Conservation (phyloP, 257 asterid genomes). For the Petunia secreta region DNA sequence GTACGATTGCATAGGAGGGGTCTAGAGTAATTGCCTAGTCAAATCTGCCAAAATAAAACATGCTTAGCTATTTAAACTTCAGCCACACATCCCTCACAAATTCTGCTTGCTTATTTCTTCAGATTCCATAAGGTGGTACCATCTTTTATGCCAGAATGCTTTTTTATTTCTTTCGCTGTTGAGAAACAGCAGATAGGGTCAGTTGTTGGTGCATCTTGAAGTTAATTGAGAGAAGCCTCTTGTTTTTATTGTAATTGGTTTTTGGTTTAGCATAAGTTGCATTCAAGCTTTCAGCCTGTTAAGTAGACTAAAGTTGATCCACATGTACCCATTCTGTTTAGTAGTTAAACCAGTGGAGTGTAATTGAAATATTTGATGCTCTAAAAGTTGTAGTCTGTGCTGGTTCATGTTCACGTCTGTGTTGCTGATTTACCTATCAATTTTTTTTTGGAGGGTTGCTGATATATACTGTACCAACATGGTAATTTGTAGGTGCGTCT, state of each 20-base stretch:
- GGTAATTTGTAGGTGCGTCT: conserved; percentile 69
- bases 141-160: background rate
- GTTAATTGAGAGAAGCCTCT: conserved; percentile 8
- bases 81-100: background rate
- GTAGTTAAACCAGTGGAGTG: background rate
- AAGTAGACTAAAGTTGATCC: conserved; percentile 1
- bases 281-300: conserved; percentile 9
- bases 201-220: background rate
- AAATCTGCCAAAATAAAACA: background rate
- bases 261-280: background rate
- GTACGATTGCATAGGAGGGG: background rate
- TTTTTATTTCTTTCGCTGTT: background rate
- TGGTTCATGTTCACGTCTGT: background rate
- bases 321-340: background rate
- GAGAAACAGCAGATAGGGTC: background rate
- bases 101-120: background rate
- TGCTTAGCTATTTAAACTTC: background rate
- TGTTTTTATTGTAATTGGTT: conserved; percentile 10
- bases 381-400: background rate
- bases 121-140: background rate
- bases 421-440: conserved; percentile 12
- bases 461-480: conserved; percentile 26
- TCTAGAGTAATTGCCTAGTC: background rate
- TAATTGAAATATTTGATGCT: background rate
- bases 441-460: background rate